These are phyloP conservation scores for Paracamarosporium sp. DNA, from an alignment of 2,329 filamentous ascomycete genomes.

Conservation along the genomic window DNA sequence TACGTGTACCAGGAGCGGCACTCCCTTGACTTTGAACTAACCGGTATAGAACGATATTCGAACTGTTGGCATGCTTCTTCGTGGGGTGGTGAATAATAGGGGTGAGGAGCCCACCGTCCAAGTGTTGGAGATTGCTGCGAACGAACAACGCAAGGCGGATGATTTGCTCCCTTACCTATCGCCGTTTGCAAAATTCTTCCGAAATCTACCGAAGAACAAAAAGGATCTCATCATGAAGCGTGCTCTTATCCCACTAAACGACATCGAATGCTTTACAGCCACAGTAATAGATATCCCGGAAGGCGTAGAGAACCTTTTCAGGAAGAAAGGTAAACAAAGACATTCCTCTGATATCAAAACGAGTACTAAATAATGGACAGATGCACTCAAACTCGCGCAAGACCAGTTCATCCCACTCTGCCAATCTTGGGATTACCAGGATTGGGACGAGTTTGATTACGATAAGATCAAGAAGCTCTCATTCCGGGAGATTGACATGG, in stretches of 20 bases:
- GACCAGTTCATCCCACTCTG: constrained; percentile 73
- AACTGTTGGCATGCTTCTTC: constrained; percentile 79
- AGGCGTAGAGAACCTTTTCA: constrained; percentile 51
- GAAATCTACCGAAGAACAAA: constrained; percentile 69
- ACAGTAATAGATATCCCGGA: constrained; percentile 63
- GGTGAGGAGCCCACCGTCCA: constrained; percentile 74
- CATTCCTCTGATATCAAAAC: constrained; percentile 38
- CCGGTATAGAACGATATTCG: constrained; percentile 73
- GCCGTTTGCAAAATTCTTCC: constrained; percentile 71
- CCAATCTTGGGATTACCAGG: constrained; percentile 73
- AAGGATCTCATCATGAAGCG: constrained; percentile 73
- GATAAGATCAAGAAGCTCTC: constrained; percentile 81
- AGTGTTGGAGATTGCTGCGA: constrained; percentile 77
- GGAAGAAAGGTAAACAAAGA: constrained; percentile 57
- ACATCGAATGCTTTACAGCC: constrained; percentile 85
- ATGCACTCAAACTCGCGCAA: constrained; percentile 66
- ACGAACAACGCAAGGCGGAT: constrained; percentile 75
- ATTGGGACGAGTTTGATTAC: constrained; percentile 88
- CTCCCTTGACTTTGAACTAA: constrained; percentile 15
- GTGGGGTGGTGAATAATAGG: constrained; percentile 69
- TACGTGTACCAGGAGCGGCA: constrained; percentile 26
- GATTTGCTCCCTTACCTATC: constrained; percentile 86
- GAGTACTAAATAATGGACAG: constrained; percentile 25
- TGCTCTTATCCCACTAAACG: constrained; percentile 72
- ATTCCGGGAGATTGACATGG: constrained; percentile 79